Conservation (phyloP, 768 basidiomycete species). For the Agaricus blazei region DNA sequence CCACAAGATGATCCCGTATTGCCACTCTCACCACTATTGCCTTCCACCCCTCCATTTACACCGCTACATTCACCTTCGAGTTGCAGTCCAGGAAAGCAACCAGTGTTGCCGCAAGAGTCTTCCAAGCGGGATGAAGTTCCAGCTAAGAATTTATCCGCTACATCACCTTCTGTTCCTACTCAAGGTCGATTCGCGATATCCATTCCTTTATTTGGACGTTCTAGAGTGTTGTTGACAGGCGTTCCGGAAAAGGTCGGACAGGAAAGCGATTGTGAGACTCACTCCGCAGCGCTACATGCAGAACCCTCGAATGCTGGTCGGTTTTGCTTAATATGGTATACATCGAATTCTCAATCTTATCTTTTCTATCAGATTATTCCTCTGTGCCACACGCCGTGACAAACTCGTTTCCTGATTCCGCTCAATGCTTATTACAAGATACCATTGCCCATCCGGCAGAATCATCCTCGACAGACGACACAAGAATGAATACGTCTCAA, state of each 20-base stretch:
- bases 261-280: not conserved
- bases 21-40: not conserved
- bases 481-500: not conserved
- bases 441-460: slow-evolving; percentile 1
- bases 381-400: not conserved
- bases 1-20: not conserved
- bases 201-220: slow-evolving; percentile 17
- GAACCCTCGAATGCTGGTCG: not conserved
- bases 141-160: slow-evolving; percentile 9
- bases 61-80: not conserved
- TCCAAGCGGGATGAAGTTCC: slow-evolving; percentile 16
- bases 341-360: not conserved
- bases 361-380: slow-evolving; percentile 3
- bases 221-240: slow-evolving; percentile 11
- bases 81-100: not conserved
- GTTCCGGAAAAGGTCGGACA: slow-evolving; percentile 1
- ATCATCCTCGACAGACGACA: not conserved
- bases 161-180: not conserved
- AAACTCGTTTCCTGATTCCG: not conserved
- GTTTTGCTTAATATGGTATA: not conserved
- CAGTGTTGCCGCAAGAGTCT: not conserved
- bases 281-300: not conserved
- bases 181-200: slow-evolving; percentile 14
- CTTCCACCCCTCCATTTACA: not conserved
- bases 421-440: slow-evolving; percentile 8